Evolutionary conservation across 106 monocot species (phyloP).

Genomic region (Gastrodia elata): DNA sequence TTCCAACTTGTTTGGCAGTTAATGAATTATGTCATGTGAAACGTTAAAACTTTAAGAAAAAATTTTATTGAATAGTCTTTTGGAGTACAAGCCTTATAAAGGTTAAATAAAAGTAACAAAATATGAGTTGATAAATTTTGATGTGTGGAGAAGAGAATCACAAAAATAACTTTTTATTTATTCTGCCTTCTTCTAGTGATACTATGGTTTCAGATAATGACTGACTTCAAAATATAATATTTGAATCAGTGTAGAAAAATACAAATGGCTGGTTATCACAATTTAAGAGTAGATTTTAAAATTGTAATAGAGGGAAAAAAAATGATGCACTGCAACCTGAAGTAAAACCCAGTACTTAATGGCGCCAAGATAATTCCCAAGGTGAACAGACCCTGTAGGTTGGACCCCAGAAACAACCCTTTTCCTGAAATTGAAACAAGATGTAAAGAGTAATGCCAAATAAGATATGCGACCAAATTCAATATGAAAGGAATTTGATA

Average conservation of each 20-base stretch:
- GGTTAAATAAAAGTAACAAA: background rate
- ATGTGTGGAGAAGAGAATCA: background rate
- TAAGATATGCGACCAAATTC: background rate
- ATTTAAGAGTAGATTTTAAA: background rate
- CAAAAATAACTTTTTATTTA: background rate
- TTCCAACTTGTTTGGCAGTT: background rate
- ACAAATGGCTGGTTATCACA: background rate
- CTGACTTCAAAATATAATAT: background rate
- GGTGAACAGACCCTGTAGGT: constrained; percentile 93
- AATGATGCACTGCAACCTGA: constrained; percentile 46
- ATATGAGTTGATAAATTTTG: background rate
- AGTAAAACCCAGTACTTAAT: constrained; percentile 90
- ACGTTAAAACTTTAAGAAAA: background rate
- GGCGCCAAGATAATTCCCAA: constrained; percentile 94
- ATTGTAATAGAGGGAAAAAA: background rate
- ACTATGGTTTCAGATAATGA: background rate
- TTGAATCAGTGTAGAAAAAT: background rate
- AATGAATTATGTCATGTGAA: background rate
- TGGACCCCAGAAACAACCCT: constrained; percentile 95
- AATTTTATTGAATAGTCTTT: background rate
- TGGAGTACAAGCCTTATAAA: background rate
- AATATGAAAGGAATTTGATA: background rate
- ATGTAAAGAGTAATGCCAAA: background rate
- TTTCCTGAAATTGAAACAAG: constrained; percentile 40
- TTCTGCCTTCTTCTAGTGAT: background rate